Evolutionary conservation across 2,329 filamentous ascomycete genomes (phyloP).

Genomic region (Ilyonectria sp.): DNA sequence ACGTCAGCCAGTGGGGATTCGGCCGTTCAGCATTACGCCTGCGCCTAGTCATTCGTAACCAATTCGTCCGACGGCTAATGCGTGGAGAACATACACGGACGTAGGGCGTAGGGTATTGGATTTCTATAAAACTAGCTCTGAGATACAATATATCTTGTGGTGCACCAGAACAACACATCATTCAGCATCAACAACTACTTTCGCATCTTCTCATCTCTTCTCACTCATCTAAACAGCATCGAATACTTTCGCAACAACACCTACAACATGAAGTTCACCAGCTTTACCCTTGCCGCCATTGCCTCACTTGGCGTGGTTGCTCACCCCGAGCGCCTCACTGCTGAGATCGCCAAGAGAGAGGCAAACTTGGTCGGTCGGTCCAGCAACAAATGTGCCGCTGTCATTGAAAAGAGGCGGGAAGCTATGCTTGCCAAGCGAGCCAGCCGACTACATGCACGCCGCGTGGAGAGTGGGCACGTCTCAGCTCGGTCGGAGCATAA

Average conservation of each 20-base stretch:
- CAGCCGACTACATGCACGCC: slow-evolving; percentile 24
- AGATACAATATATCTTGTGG: not conserved
- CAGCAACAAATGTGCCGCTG: slow-evolving; percentile 31
- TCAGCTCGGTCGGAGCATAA: not conserved
- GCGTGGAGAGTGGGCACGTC: slow-evolving; percentile 9
- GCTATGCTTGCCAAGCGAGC: slow-evolving; percentile 24
- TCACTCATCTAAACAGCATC: not conserved
- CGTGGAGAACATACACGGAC: not conserved
- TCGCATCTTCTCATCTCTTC: not conserved
- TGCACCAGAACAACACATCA: not conserved
- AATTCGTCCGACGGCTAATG: not conserved
- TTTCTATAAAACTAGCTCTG: not conserved
- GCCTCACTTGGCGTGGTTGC: slow-evolving; percentile 20
- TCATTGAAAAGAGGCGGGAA: slow-evolving; percentile 30
- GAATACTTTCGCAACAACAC: not conserved
- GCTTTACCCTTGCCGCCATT: slow-evolving; percentile 6
- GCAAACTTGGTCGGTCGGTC: slow-evolving; percentile 22
- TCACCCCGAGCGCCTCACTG: slow-evolving; percentile 21
- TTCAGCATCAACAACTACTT: not conserved
- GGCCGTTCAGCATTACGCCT: slow-evolving; percentile 20
- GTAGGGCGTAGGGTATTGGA: not conserved
- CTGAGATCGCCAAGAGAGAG: slow-evolving; percentile 21
- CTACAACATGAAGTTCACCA: slow-evolving; percentile 23
- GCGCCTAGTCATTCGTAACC: not conserved
- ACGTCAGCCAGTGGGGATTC: slow-evolving; percentile 19